Conservation (phyloP, 768 basidiomycete genomes). For the Clathrus columnatus region DNA sequence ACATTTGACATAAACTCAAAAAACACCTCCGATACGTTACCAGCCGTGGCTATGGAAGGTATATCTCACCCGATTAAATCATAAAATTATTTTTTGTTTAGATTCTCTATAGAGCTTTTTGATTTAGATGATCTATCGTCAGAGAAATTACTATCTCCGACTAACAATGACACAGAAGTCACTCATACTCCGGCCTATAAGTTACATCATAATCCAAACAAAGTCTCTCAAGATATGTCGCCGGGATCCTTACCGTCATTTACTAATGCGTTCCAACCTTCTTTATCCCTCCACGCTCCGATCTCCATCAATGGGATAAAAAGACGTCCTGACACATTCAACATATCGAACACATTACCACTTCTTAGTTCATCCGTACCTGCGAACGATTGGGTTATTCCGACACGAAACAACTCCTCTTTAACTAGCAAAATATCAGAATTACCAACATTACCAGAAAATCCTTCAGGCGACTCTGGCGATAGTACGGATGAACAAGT, state of each 20-base stretch:
- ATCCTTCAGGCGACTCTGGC: not conserved
- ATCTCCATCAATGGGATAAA: slow-evolving; percentile 1
- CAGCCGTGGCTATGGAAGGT: slow-evolving; percentile 39
- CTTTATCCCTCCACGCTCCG: not conserved
- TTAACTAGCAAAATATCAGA: not conserved
- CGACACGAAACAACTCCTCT: not conserved
- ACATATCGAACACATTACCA: not conserved
- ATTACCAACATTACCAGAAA: not conserved
- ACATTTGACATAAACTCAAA: slow-evolving; percentile 64
- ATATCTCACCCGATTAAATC: slow-evolving; percentile 15
- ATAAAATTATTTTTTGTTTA: slow-evolving; percentile 9
- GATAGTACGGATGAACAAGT: not conserved
- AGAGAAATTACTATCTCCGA: slow-evolving; percentile 1
- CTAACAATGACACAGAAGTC: not conserved
- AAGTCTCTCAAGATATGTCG: not conserved
- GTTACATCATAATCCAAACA: not conserved
- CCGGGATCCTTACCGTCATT: not conserved
- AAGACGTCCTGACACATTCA: not conserved
- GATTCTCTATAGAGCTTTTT: slow-evolving; percentile 54
- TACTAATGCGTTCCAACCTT: not conserved
- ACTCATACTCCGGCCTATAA: slow-evolving; percentile 5
- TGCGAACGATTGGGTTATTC: not conserved
- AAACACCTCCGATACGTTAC: slow-evolving; percentile 33
- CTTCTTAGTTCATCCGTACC: slow-evolving; percentile 9
- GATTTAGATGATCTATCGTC: slow-evolving; percentile 44